Percentiles rank a stretch among this genome's conserved stretches.
phyloP scores from a whole-genome alignment of 306 rosid genomes.

The Hippophae gyantsensis region DNA sequence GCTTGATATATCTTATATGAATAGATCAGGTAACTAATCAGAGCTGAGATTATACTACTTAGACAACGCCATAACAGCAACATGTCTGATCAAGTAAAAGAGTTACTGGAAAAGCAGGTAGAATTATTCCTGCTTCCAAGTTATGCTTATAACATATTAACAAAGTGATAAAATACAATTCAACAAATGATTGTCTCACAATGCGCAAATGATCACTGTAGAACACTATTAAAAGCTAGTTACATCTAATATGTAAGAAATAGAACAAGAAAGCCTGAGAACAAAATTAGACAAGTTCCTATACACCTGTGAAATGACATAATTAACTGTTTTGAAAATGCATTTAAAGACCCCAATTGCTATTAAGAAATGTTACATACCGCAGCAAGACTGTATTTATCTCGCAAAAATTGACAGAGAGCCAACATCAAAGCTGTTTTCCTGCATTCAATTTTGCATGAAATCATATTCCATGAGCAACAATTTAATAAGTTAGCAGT shows the following conservation, averaged over 20 bases:
- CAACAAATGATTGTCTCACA: too few relatives aligned
- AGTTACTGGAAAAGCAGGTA: too few relatives aligned
- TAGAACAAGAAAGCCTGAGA: not conserved
- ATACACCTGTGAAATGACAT: not conserved
- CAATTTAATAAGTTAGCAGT: not conserved
- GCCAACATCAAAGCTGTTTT: conserved; percentile 96
- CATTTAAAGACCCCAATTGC: not conserved
- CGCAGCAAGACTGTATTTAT: conserved; percentile 91
- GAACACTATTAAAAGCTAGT: not conserved
- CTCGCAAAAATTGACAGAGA: conserved; percentile 61
- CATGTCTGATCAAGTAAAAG: too few relatives aligned
- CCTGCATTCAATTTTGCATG: conserved; percentile 26
- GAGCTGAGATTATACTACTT: not conserved
- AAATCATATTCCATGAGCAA: conserved; percentile 12
- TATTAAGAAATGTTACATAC: conserved; percentile 33
- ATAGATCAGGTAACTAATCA: not conserved
- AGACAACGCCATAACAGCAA: too few relatives aligned
- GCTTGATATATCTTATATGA: too few relatives aligned
- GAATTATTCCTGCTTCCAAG: too few relatives aligned
- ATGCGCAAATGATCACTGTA: too few relatives aligned
- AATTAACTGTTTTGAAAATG: not conserved
- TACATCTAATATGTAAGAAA: not conserved
- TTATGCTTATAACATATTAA: too few relatives aligned
- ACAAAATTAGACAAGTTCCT: not conserved
- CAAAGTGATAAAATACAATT: too few relatives aligned